These are phyloP conservation scores for Fraxinus excelsior DNA, from an alignment of 257 asterid genomes.

Conservation along the genomic window DNA sequence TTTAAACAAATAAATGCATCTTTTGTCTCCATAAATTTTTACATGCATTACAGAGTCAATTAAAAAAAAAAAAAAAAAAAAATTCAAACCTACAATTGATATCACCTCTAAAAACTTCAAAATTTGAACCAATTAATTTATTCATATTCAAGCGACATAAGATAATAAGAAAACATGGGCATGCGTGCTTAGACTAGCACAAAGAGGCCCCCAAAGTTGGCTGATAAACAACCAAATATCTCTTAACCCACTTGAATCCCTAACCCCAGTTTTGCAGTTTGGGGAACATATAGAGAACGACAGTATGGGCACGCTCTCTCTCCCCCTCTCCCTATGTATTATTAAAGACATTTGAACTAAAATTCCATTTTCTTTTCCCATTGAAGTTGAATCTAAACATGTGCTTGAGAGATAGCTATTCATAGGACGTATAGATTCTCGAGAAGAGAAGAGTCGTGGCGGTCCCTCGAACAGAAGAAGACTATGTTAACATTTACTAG, in stretches of 20 bases:
- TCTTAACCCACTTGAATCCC: slow-evolving; percentile 52
- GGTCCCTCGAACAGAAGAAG: too few species aligned
- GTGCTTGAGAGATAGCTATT: too few species aligned
- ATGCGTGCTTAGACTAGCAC: slow-evolving; percentile 53
- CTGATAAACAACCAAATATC: slow-evolving; percentile 29
- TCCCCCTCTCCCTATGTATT: neutral
- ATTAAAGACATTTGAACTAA: neutral
- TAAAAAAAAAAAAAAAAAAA: neutral
- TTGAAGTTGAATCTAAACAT: too few species aligned
- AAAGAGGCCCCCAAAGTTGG: slow-evolving; percentile 52
- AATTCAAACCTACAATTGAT: too few species aligned
- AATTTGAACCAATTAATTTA: neutral
- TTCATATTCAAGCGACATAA: slow-evolving; percentile 29
- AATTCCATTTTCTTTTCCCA: neutral
- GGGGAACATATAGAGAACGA: slow-evolving; percentile 49
- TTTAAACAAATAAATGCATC: too few species aligned
- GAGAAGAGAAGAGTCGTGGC: too few species aligned
- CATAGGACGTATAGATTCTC: too few species aligned
- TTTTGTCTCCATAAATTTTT: too few species aligned
- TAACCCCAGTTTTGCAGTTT: slow-evolving; percentile 42
- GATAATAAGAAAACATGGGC: slow-evolving; percentile 55
- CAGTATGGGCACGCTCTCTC: slow-evolving; percentile 32
- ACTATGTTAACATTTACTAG: too few species aligned
- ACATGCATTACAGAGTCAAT: neutral
- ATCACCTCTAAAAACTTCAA: neutral